A percentile compares a stretch with the other conserved stretches of the same genome.
Evolutionary conservation across 1,284 basidiomycete species (phyloP).

Genomic region (Trichosporon coremiiforme): DNA sequence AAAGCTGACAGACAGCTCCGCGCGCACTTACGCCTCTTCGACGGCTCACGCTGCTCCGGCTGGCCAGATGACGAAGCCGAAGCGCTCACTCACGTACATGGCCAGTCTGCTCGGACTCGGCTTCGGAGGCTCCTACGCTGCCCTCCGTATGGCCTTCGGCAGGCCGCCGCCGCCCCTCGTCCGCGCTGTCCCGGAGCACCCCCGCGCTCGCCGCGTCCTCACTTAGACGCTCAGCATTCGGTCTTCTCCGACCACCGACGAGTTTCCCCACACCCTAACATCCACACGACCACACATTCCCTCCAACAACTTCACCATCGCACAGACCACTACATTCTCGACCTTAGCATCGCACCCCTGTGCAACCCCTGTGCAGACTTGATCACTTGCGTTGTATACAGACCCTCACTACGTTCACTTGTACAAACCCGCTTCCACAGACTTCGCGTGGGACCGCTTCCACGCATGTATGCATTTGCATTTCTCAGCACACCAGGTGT

Average conservation of each 20-base stretch:
- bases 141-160: constrained; percentile 9
- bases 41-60: neutral
- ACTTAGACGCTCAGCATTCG: neutral
- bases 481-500: neutral
- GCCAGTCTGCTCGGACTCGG: neutral
- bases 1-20: constrained; percentile 6
- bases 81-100: neutral
- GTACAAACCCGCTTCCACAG: neutral
- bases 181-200: constrained; percentile 5
- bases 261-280: neutral
- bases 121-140: constrained; percentile 9
- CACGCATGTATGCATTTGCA: constrained; percentile 13
- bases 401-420: neutral
- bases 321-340: too few relatives aligned
- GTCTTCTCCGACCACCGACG: neutral
- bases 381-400: neutral
- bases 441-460: neutral
- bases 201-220: constrained; percentile 1
- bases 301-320: neutral
- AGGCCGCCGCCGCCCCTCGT: constrained; percentile 1
- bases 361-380: too few relatives aligned
- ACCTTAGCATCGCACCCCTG: neutral
- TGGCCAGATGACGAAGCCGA: neutral
- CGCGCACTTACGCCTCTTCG: neutral
- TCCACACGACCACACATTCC: neutral